Conservation (phyloP, 257 asterid species). For the Osmanthus fragrans region DNA sequence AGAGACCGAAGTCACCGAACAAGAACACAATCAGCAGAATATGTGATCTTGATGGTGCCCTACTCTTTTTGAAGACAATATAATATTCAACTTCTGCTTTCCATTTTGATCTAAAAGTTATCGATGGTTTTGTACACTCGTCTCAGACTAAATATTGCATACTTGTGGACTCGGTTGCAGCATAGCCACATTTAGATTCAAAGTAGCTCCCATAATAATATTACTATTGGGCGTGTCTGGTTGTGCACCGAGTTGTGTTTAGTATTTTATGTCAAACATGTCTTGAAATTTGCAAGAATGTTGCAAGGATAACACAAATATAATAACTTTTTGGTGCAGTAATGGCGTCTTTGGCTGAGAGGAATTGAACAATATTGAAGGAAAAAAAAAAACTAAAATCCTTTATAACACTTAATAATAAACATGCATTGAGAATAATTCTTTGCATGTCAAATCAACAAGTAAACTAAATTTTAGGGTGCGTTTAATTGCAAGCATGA, state of each 20-base stretch:
- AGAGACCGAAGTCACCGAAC: conserved; percentile 40
- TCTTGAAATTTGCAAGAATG: too few relatives aligned
- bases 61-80: not conserved
- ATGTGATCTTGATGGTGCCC: not conserved
- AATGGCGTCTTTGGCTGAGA: too few relatives aligned
- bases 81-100: not conserved
- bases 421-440: too few relatives aligned
- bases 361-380: too few relatives aligned
- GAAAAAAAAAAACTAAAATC: too few relatives aligned
- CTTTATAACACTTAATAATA: too few relatives aligned
- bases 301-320: too few relatives aligned
- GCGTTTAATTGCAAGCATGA: too few relatives aligned
- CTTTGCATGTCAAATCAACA: not conserved
- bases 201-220: not conserved
- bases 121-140: not conserved
- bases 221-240: not conserved
- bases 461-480: not conserved
- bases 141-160: too few relatives aligned
- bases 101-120: not conserved
- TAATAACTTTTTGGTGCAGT: too few relatives aligned
- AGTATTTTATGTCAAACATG: too few relatives aligned
- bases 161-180: not conserved
- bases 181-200: not conserved
- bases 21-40: conserved; percentile 29
- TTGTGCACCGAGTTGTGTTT: too few relatives aligned